These are phyloP conservation scores for Neopestalotiopsis sp. DNA, from an alignment of 2,329 filamentous ascomycete genomes.

Conservation along the genomic window DNA sequence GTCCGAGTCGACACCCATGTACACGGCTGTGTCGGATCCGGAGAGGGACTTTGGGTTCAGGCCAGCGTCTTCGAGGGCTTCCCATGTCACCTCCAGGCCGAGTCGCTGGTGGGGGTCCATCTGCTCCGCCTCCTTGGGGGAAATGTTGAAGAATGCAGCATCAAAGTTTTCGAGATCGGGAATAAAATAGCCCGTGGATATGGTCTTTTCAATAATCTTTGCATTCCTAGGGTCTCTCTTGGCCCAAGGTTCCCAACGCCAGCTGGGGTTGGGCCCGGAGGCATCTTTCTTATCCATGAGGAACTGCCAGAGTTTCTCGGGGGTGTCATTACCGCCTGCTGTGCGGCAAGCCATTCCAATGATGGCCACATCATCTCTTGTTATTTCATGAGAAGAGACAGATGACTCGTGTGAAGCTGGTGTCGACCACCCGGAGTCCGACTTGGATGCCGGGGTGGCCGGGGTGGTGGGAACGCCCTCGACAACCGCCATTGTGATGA, in stretches of 20 bases:
- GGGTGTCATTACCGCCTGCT: slow-evolving; percentile 23
- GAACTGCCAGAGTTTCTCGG: slow-evolving; percentile 24
- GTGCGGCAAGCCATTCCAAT: slow-evolving; percentile 25
- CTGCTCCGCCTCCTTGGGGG: slow-evolving; percentile 27
- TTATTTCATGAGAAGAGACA: no score
- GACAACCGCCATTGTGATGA: no score
- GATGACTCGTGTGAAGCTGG: no score
- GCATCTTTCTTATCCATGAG: slow-evolving; percentile 24
- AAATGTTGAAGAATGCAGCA: slow-evolving; percentile 31
- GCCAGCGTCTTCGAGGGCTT: slow-evolving; percentile 69
- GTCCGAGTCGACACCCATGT: slow-evolving; percentile 37
- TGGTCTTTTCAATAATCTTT: slow-evolving; percentile 26
- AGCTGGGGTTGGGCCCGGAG: slow-evolving; percentile 22
- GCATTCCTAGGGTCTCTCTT: slow-evolving; percentile 23
- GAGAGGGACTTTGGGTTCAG: slow-evolving; percentile 53
- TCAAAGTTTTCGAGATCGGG: slow-evolving; percentile 28
- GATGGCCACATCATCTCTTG: slow-evolving; percentile 24
- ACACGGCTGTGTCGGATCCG: slow-evolving; percentile 35
- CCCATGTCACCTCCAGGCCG: slow-evolving; percentile 33
- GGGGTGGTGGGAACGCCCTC: no score
- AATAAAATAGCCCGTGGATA: slow-evolving; percentile 22
- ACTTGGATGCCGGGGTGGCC: no score
- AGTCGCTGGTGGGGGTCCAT: slow-evolving; percentile 33
- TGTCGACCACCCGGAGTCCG: no score
- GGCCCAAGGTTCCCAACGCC: slow-evolving; percentile 26